Percentiles rank a stretch among this genome's conserved stretches.
phyloP scores from a whole-genome alignment of 2,329 filamentous ascomycete species.

The Calonectria ilicicola region DNA sequence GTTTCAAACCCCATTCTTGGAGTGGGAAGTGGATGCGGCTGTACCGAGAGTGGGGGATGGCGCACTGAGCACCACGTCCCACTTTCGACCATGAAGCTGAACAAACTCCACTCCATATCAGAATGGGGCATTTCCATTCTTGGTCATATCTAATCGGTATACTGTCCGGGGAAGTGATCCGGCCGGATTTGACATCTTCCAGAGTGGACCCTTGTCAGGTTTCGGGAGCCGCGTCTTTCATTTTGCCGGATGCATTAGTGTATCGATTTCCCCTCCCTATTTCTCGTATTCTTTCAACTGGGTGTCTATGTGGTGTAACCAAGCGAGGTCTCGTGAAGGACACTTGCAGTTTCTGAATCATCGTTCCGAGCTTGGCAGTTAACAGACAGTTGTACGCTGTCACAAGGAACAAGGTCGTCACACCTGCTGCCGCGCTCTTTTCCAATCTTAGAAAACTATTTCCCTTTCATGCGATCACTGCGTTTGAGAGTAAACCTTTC shows the following conservation, averaged over 20 bases:
- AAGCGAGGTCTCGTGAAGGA: too few relatives aligned
- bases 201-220: background rate
- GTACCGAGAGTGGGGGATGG: constrained; percentile 14
- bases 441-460: too few relatives aligned
- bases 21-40: constrained; percentile 19
- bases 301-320: too few relatives aligned
- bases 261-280: background rate
- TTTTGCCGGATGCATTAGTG: background rate
- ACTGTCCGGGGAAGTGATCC: background rate
- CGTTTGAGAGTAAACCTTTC: too few relatives aligned
- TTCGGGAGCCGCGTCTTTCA: background rate
- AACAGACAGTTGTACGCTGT: too few relatives aligned
- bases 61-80: background rate
- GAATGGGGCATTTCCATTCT: background rate
- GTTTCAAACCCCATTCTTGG: constrained; percentile 16
- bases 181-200: background rate
- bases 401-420: too few relatives aligned
- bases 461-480: too few relatives aligned
- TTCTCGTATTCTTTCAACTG: background rate
- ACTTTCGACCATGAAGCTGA: background rate
- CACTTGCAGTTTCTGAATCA: too few relatives aligned
- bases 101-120: background rate
- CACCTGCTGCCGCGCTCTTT: too few relatives aligned
- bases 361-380: too few relatives aligned
- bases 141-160: constrained; percentile 2